Evolutionary conservation across 306 rosid species (phyloP).

Genomic region (Corylus heterophylla): DNA sequence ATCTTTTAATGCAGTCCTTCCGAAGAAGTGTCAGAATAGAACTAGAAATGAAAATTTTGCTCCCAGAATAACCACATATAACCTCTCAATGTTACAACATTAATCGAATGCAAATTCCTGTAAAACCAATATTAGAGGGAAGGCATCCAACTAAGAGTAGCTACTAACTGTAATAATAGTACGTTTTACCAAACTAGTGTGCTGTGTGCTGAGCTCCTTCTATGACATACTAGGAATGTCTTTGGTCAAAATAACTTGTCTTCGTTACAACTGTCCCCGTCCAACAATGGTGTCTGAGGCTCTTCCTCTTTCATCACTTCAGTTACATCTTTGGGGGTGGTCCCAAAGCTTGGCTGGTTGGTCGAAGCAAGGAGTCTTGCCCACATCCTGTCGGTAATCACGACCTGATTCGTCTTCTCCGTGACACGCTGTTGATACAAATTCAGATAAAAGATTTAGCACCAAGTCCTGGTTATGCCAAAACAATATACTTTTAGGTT

Average conservation of each 20-base stretch:
- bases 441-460: slow-evolving; percentile 8
- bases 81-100: not conserved
- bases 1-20: no score
- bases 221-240: slow-evolving; percentile 28
- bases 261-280: slow-evolving; percentile 29
- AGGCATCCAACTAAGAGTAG: slow-evolving; percentile 10
- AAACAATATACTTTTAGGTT: not conserved
- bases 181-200: slow-evolving; percentile 15
- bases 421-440: slow-evolving; percentile 57
- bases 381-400: slow-evolving; percentile 92
- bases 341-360: slow-evolving; percentile 70
- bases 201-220: slow-evolving; percentile 10
- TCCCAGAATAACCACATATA: no score
- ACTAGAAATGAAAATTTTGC: not conserved
- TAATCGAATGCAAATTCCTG: not conserved
- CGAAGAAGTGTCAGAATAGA: not conserved
- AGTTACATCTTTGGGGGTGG: slow-evolving; percentile 30
- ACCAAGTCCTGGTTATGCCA: not conserved
- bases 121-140: not conserved
- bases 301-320: slow-evolving; percentile 42
- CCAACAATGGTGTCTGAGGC: slow-evolving; percentile 38
- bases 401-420: slow-evolving; percentile 80
- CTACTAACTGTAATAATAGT: slow-evolving; percentile 7
- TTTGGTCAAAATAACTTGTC: slow-evolving; percentile 30
- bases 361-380: slow-evolving; percentile 69